Evolutionary conservation across 169 alveolate species (phyloP).

Genomic region (Ichthyophthirius multifiliis): DNA sequence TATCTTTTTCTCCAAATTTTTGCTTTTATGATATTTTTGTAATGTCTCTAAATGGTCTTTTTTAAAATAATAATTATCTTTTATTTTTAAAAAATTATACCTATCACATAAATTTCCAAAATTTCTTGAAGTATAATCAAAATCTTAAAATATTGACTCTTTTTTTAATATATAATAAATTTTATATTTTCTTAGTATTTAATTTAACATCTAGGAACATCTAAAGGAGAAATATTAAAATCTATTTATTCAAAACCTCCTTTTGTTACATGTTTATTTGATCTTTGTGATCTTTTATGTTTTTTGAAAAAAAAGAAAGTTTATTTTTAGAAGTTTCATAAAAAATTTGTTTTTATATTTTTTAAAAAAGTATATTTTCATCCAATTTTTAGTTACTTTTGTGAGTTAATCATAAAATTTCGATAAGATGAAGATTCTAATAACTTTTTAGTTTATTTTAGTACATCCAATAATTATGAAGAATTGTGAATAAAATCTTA

Average conservation of each 20-base stretch:
- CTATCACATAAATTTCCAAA: conserved; percentile 12
- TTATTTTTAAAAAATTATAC: background rate
- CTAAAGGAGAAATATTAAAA: background rate
- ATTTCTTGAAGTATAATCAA: background rate
- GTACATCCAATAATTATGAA: no score
- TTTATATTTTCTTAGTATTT: background rate
- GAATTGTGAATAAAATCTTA: no score
- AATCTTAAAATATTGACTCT: background rate
- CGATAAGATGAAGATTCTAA: no score
- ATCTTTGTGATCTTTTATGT: no score
- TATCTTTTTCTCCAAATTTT: background rate
- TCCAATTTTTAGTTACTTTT: no score
- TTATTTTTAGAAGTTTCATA: no score
- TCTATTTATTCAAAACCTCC: background rate
- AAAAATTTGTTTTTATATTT: no score
- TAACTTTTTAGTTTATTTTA: no score
- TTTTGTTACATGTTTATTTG: no score
- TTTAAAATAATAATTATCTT: background rate
- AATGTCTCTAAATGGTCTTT: background rate
- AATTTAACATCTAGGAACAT: background rate
- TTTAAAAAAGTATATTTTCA: no score
- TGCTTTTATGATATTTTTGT: background rate
- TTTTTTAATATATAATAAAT: background rate
- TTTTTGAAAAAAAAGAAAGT: no score
- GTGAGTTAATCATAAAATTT: no score